A percentile compares a stretch with the other conserved stretches of the same genome.
phyloP scores from a whole-genome alignment of 257 asterid species.

The Gentiana straminea region DNA sequence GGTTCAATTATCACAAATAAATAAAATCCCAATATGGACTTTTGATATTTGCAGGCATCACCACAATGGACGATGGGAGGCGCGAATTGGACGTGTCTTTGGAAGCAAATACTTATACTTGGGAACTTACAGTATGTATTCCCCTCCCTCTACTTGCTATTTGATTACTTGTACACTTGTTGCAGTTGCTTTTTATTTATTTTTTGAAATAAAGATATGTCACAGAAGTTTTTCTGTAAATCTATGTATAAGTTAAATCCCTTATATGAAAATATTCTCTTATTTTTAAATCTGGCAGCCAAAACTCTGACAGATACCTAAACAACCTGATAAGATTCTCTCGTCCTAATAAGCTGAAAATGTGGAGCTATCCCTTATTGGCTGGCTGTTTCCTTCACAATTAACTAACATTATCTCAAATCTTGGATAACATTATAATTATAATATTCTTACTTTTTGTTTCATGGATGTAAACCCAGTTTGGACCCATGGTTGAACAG shows the following conservation, averaged over 20 bases:
- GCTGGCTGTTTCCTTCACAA: no score
- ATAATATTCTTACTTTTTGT: no score
- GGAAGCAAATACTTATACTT: constrained; percentile 86
- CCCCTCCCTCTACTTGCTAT: background rate
- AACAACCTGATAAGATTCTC: no score
- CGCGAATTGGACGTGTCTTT: constrained; percentile 73
- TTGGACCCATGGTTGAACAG: no score
- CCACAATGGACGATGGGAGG: constrained; percentile 98
- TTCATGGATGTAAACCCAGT: no score
- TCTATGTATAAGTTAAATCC: background rate
- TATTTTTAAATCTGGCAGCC: constrained; percentile 21
- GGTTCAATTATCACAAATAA: no score
- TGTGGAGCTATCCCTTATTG: no score
- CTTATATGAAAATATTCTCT: background rate
- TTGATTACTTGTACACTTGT: background rate
- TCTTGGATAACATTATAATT: no score
- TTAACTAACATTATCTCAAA: no score
- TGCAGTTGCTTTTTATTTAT: background rate
- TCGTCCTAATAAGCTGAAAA: no score
- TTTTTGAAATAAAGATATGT: background rate
- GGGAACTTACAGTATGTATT: constrained; percentile 58
- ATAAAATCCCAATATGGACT: no score
- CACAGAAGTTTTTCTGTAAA: background rate
- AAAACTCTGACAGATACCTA: no score
- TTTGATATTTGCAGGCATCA: constrained; percentile 56